phyloP scores from a whole-genome alignment of 345 rosid species.

The Moricandia arvensis region DNA sequence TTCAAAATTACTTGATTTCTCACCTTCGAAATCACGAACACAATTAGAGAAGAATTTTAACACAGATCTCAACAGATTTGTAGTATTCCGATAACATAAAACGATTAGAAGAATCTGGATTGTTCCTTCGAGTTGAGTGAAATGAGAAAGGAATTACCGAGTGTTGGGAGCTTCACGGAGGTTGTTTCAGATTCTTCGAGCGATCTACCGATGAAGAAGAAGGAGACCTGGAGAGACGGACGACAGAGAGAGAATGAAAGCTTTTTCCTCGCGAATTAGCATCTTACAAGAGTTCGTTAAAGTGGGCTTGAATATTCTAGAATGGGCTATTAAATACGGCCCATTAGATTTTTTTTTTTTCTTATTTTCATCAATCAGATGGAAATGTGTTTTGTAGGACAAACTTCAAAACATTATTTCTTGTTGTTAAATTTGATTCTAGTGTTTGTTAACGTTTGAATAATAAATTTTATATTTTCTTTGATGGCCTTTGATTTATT shows the following conservation, averaged over 20 bases:
- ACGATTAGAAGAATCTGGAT: neutral
- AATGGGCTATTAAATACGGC: too few relatives aligned
- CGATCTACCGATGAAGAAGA: slow-evolving; percentile 31
- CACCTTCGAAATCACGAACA: too few relatives aligned
- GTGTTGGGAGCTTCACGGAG: slow-evolving; percentile 11
- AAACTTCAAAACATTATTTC: neutral
- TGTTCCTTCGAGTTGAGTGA: neutral
- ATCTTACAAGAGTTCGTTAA: slow-evolving; percentile 1
- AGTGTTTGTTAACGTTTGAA: neutral
- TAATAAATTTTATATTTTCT: too few relatives aligned
- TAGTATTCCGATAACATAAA: neutral
- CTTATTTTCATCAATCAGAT: neutral
- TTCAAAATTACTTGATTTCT: too few relatives aligned
- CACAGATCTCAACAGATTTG: neutral
- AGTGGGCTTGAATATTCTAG: slow-evolving; percentile 8
- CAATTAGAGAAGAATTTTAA: neutral
- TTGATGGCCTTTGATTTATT: too few relatives aligned
- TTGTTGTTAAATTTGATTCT: too few relatives aligned
- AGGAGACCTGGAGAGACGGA: slow-evolving; percentile 16
- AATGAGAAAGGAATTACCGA: slow-evolving; percentile 23
- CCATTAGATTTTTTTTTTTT: neutral
- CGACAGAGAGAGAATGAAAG: slow-evolving; percentile 10
- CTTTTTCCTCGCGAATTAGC: neutral
- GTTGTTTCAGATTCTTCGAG: neutral
- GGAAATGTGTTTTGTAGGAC: neutral